phyloP scores from a whole-genome alignment of 495 filamentous ascomycete genomes.

The Hyaloscypha variabilis region DNA sequence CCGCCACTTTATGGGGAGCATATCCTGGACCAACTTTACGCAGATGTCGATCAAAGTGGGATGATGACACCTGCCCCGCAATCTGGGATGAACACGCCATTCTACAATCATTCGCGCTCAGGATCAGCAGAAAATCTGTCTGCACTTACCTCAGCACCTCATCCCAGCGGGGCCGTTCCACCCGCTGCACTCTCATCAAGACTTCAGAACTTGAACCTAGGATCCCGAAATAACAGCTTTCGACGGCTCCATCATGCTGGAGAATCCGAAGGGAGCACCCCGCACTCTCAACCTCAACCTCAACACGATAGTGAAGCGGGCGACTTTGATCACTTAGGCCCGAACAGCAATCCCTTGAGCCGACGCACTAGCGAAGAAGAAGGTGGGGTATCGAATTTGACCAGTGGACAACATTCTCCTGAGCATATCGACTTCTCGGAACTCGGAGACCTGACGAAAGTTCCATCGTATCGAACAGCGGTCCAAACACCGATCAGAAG shows the following conservation, averaged over 20 bases:
- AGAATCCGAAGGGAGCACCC: constrained; percentile 30
- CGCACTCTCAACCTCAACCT: constrained; percentile 28
- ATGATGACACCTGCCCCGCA: constrained; percentile 74
- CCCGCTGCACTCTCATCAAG: constrained; percentile 65
- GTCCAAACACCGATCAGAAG: constrained; percentile 59
- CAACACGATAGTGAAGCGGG: constrained; percentile 35
- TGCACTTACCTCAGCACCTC: constrained; percentile 29
- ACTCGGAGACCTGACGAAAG: constrained; percentile 66
- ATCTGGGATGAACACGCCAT: constrained; percentile 77
- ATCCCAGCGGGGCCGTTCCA: constrained; percentile 52
- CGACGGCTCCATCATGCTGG: constrained; percentile 25
- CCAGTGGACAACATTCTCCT: constrained; percentile 57
- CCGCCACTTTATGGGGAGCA: constrained; percentile 90
- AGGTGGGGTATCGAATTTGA: constrained; percentile 31
- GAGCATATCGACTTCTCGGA: constrained; percentile 66
- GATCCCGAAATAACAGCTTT: constrained; percentile 33
- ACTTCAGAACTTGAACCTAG: constrained; percentile 59
- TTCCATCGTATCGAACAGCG: constrained; percentile 82
- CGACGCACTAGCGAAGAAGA: constrained; percentile 66
- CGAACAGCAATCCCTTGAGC: constrained; percentile 30
- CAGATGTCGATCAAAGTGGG: constrained; percentile 74
- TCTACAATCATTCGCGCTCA: constrained; percentile 71
- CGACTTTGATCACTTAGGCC: constrained; percentile 34
- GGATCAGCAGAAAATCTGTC: constrained; percentile 80
- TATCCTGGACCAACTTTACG: constrained; percentile 84